A percentile compares a stretch with the other conserved stretches of the same genome.
Evolutionary conservation across 2,329 filamentous ascomycete genomes (phyloP).

Genomic region (Fusarium sp.): DNA sequence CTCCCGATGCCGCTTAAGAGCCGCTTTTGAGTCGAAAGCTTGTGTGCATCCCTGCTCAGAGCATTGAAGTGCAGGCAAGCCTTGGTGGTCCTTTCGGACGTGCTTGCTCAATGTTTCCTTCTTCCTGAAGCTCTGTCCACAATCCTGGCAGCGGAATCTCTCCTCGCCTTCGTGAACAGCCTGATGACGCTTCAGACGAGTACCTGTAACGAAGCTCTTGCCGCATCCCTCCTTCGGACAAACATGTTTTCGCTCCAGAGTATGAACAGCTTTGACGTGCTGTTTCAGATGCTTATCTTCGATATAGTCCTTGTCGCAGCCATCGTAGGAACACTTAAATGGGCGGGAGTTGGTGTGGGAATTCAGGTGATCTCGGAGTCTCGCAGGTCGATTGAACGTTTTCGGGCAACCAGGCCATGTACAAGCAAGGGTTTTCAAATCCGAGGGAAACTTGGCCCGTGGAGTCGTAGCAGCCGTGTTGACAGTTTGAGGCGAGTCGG

Average conservation of each 20-base stretch:
- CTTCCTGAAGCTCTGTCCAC: conserved; percentile 85
- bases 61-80: conserved; percentile 79
- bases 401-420: conserved; percentile 80
- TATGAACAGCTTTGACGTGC: conserved; percentile 86
- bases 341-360: conserved; percentile 89
- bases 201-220: conserved; percentile 85
- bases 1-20: conserved; percentile 77
- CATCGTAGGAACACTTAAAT: conserved; percentile 76
- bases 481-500: conserved; percentile 49
- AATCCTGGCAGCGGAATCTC: conserved; percentile 79
- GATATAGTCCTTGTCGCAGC: conserved; percentile 85
- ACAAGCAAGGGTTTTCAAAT: conserved; percentile 81
- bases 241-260: conserved; percentile 73
- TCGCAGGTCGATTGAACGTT: conserved; percentile 87
- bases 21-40: conserved; percentile 78
- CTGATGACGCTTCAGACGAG: conserved; percentile 80
- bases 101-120: conserved; percentile 88
- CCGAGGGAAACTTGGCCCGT: conserved; percentile 71
- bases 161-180: conserved; percentile 81
- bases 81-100: conserved; percentile 79
- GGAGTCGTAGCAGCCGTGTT: conserved; percentile 55
- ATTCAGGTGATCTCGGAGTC: conserved; percentile 81
- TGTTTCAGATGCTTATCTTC: conserved; percentile 88
- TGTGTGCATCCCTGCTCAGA: conserved; percentile 69
- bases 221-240: conserved; percentile 80